These are phyloP conservation scores for Candida anglica DNA, from an alignment of 805 yeast genomes.

Conservation along the genomic window DNA sequence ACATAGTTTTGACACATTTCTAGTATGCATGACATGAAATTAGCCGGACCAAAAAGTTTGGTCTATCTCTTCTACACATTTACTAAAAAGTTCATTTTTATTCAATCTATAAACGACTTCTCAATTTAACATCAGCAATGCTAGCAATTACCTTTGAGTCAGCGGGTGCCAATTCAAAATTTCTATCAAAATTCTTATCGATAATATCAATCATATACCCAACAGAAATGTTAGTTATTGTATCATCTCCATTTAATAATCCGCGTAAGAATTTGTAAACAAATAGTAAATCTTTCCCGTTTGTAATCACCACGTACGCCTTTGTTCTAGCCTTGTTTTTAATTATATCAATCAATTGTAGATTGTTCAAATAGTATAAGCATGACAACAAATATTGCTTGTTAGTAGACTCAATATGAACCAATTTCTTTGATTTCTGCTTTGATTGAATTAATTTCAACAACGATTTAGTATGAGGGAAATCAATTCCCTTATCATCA, in stretches of 20 bases:
- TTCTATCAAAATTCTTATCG: conserved; percentile 23
- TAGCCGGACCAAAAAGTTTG: too few species aligned
- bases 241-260: conserved; percentile 5
- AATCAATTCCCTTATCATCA: conserved; percentile 19
- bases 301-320: conserved; percentile 33
- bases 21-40: too few species aligned
- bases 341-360: conserved; percentile 30
- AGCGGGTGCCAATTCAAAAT: too few species aligned
- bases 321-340: conserved; percentile 39
- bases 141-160: too few species aligned
- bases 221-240: conserved; percentile 12
- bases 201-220: conserved; percentile 32
- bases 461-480: conserved; percentile 30
- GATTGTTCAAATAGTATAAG: conserved; percentile 33
- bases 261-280: conserved; percentile 6
- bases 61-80: too few species aligned
- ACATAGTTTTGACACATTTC: too few species aligned
- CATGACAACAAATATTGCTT: conserved; percentile 39
- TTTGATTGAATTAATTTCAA: conserved; percentile 21
- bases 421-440: conserved; percentile 9
- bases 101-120: conserved; percentile 1
- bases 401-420: conserved; percentile 31
- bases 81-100: too few species aligned
- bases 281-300: conserved; percentile 21
- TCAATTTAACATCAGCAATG: conserved; percentile 2